Conservation (phyloP, 352 stramenopile genomes). For the Achlya hypogyna region DNA sequence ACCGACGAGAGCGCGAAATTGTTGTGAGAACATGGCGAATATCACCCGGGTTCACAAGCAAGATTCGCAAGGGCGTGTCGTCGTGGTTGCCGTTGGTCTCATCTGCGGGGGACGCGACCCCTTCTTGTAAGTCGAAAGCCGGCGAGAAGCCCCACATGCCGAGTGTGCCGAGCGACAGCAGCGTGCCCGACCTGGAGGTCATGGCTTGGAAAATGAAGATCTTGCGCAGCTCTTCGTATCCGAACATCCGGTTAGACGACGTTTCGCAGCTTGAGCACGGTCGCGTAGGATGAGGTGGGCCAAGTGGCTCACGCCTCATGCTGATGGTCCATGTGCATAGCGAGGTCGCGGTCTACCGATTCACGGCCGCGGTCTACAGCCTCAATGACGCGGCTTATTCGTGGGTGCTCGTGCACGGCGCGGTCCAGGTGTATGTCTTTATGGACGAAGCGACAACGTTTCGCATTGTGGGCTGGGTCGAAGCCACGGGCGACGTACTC, state of each 20-base stretch:
- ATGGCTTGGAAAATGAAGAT: background rate
- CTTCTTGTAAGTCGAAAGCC: slow-evolving; percentile 46
- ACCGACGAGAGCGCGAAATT: slow-evolving; percentile 24
- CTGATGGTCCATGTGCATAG: background rate
- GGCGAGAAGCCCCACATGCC: slow-evolving; percentile 85
- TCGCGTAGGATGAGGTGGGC: background rate
- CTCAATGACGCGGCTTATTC: slow-evolving; percentile 3
- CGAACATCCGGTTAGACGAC: background rate
- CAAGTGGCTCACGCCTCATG: background rate
- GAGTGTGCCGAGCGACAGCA: slow-evolving; percentile 42
- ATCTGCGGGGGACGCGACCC: background rate
- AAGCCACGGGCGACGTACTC: slow-evolving; percentile 15
- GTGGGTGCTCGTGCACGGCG: slow-evolving; percentile 3
- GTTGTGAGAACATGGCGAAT: slow-evolving; percentile 65
- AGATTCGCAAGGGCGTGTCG: slow-evolving; percentile 34
- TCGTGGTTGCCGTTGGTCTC: background rate
- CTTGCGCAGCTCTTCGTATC: background rate
- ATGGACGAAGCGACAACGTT: slow-evolving; percentile 10
- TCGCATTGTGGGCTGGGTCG: slow-evolving; percentile 16
- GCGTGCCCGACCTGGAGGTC: slow-evolving; percentile 14
- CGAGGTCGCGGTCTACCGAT: slow-evolving; percentile 10
- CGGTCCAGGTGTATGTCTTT: slow-evolving; percentile 6
- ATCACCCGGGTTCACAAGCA: slow-evolving; percentile 62
- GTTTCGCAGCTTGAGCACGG: background rate
- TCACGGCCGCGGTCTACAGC: slow-evolving; percentile 9